Conservation (phyloP, 345 rosid species). For the Pistacia atlantica region DNA sequence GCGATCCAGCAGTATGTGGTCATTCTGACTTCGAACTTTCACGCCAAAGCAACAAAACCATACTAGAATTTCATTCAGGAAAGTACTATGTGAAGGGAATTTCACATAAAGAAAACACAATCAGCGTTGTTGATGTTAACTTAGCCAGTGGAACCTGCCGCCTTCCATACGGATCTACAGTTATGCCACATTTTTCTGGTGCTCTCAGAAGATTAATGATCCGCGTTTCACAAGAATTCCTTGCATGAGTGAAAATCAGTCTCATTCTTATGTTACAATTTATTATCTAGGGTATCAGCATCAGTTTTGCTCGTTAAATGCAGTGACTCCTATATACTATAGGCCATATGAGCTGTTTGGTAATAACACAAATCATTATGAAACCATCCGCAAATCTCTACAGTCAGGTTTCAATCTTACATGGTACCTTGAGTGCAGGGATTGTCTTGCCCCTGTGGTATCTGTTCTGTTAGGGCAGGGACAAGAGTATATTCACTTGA, state of each 20-base stretch:
- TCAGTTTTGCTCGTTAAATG: slow-evolving; percentile 28
- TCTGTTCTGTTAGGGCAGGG: no score
- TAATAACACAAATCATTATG: slow-evolving; percentile 7
- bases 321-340: slow-evolving; percentile 28
- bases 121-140: slow-evolving; percentile 34
- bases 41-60: no score
- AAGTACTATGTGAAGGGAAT: no score
- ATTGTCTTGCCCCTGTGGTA: slow-evolving; percentile 10
- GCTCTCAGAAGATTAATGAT: slow-evolving; percentile 20
- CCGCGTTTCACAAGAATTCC: slow-evolving; percentile 24
- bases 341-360: slow-evolving; percentile 21
- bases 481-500: fast-evolving
- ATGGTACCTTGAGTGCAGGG: slow-evolving; percentile 40
- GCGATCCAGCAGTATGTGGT: no score
- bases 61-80: no score
- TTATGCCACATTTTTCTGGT: slow-evolving; percentile 23
- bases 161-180: slow-evolving; percentile 27
- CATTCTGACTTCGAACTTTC: no score
- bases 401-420: slow-evolving; percentile 41
- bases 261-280: slow-evolving; percentile 33
- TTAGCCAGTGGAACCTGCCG: slow-evolving; percentile 31
- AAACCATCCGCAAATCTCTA: slow-evolving; percentile 24
- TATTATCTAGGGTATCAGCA: slow-evolving; percentile 13
- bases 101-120: background rate
- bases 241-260: slow-evolving; percentile 30